Conservation (phyloP, 495 filamentous ascomycete genomes). For the Lasiosphaeriaceae sp. region DNA sequence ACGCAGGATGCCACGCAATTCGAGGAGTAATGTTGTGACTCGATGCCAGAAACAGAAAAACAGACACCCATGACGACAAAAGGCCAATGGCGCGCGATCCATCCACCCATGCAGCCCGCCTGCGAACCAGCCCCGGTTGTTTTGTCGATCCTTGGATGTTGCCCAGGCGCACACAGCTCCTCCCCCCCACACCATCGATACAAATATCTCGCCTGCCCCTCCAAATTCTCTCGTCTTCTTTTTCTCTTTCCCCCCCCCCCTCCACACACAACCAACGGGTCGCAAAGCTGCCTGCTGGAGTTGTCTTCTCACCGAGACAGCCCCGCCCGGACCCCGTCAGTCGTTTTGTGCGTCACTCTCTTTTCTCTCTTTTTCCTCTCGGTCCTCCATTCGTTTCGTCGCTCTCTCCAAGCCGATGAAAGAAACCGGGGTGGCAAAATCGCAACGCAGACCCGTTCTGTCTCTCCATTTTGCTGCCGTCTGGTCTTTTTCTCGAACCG, state of each 20-base stretch:
- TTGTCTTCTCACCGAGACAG: conserved; percentile 43
- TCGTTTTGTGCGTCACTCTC: conserved; percentile 46
- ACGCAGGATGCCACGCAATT: conserved; percentile 10
- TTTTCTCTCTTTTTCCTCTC: conserved; percentile 24
- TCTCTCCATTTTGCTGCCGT: conserved; percentile 27
- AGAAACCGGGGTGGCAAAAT: conserved; percentile 5
- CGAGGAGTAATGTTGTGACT: background rate
- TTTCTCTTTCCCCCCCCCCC: conserved; percentile 37
- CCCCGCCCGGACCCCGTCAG: conserved; percentile 48
- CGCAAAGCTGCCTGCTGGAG: conserved; percentile 45
- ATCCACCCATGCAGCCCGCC: background rate
- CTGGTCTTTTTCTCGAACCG: conserved; percentile 23
- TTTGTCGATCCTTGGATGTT: conserved; percentile 13
- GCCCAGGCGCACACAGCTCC: conserved; percentile 16
- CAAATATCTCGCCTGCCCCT: conserved; percentile 40
- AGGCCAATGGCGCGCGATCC: background rate
- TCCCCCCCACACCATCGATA: conserved; percentile 20
- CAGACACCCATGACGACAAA: too few species aligned
- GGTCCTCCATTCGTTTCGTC: conserved; percentile 41
- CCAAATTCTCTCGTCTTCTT: conserved; percentile 18
- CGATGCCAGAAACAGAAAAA: too few species aligned
- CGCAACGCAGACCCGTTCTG: conserved; percentile 16
- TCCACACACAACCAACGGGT: conserved; percentile 49
- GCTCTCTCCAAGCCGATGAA: conserved; percentile 36
- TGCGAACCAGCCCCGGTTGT: conserved; percentile 21